A percentile compares a stretch with the other conserved stretches of the same genome.
These are phyloP conservation scores for Penicillium sp. DNA, from an alignment of 2,329 filamentous ascomycete species.

Conservation along the genomic window DNA sequence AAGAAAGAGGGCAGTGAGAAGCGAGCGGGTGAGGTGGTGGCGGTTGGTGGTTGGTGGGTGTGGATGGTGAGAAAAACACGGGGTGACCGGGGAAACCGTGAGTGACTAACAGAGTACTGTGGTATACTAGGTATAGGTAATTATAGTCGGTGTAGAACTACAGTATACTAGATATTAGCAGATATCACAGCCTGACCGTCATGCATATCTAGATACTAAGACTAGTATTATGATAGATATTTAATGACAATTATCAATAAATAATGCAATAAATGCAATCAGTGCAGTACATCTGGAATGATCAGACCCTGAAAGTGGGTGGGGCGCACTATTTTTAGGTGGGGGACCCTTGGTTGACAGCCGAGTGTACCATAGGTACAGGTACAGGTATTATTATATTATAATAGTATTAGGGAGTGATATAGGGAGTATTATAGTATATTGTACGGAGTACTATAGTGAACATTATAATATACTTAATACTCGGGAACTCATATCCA, in stretches of 20 bases:
- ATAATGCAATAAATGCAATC: too few relatives aligned
- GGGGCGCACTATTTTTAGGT: conserved; percentile 6
- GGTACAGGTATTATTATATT: too few relatives aligned
- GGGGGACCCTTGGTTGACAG: background rate
- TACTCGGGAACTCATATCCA: too few relatives aligned
- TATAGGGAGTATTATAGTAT: background rate
- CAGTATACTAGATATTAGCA: background rate
- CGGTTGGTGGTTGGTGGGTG: background rate
- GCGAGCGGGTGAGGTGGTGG: background rate
- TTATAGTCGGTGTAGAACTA: too few relatives aligned
- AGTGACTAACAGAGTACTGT: background rate
- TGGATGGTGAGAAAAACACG: conserved; percentile 11
- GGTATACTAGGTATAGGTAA: background rate
- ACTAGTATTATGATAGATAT: too few relatives aligned
- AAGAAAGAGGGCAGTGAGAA: background rate
- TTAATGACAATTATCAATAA: too few relatives aligned
- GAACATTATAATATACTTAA: too few relatives aligned
- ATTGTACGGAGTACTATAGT: too few relatives aligned
- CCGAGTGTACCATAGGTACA: background rate
- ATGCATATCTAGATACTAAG: too few relatives aligned
- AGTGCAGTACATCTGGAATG: too few relatives aligned
- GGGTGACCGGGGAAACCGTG: conserved; percentile 2
- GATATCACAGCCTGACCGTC: background rate
- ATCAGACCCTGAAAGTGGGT: background rate
- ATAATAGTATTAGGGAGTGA: background rate